phyloP scores from a whole-genome alignment of 495 filamentous ascomycete genomes.

The Penicillium paxilli region DNA sequence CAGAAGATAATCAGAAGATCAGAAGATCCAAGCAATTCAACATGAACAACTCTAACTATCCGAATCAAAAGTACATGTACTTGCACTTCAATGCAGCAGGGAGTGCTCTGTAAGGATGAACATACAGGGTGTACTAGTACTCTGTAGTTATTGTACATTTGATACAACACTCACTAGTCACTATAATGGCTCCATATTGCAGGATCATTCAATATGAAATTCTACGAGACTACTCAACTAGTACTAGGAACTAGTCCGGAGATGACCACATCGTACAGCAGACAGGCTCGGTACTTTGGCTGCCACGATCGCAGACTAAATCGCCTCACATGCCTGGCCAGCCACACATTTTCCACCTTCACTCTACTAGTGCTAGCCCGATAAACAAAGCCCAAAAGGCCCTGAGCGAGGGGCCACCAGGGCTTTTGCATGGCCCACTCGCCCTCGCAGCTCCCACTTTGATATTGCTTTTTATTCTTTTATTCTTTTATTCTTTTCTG shows the following conservation, averaged over 20 bases:
- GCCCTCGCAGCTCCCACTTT: constrained; percentile 15
- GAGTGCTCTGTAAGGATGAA: no score
- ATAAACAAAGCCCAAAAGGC: constrained; percentile 7
- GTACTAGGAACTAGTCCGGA: neutral
- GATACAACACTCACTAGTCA: no score
- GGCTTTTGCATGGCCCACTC: constrained; percentile 9
- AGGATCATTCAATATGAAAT: no score
- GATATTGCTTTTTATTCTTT: constrained; percentile 10
- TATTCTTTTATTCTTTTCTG: neutral
- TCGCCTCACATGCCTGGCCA: constrained; percentile 29
- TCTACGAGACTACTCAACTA: no score
- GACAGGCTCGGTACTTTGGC: neutral
- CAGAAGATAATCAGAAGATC: neutral
- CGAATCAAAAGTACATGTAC: neutral
- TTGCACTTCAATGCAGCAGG: no score
- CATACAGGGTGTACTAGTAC: no score
- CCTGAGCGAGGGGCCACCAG: constrained; percentile 18
- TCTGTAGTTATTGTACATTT: no score
- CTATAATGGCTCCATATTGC: no score
- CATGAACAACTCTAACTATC: no score
- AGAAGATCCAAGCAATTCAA: no score
- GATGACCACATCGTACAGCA: neutral
- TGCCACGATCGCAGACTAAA: constrained; percentile 25
- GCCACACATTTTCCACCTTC: constrained; percentile 16
- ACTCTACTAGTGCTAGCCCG: constrained; percentile 2